These are phyloP conservation scores for Carex scoparia DNA, from an alignment of 176 grass and related monocot species.

Conservation along the genomic window DNA sequence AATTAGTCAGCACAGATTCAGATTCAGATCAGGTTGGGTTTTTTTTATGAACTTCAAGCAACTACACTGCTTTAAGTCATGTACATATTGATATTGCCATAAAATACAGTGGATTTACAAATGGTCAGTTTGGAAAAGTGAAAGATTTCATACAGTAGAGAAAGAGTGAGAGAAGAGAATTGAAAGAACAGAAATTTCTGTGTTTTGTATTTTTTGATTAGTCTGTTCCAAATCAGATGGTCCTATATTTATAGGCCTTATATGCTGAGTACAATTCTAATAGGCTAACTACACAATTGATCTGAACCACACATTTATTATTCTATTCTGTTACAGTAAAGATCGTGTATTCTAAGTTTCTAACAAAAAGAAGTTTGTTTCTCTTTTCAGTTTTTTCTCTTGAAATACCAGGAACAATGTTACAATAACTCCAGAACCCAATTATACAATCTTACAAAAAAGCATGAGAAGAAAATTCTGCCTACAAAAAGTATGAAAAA, in stretches of 20 bases:
- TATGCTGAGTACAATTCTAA: too few relatives aligned
- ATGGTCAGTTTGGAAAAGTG: background rate
- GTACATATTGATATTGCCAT: background rate
- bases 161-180: too few relatives aligned
- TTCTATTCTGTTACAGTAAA: too few relatives aligned
- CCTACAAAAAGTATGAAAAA: background rate
- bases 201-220: too few relatives aligned
- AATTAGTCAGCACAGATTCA: background rate
- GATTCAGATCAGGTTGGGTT: background rate
- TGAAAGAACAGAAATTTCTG: too few relatives aligned
- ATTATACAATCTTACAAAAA: background rate
- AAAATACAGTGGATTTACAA: background rate
- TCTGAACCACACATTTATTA: too few relatives aligned
- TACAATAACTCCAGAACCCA: background rate
- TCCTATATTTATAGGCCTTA: too few relatives aligned
- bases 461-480: background rate
- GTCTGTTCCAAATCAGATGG: too few relatives aligned
- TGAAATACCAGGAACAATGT: background rate
- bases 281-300: too few relatives aligned
- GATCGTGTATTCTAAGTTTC: too few relatives aligned
- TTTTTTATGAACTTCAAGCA: background rate
- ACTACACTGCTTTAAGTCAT: background rate
- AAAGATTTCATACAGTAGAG: too few relatives aligned
- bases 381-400: background rate
- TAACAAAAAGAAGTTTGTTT: background rate